Conservation (phyloP, 1,284 basidiomycete genomes). For the Microbotryomycetes sp. region DNA sequence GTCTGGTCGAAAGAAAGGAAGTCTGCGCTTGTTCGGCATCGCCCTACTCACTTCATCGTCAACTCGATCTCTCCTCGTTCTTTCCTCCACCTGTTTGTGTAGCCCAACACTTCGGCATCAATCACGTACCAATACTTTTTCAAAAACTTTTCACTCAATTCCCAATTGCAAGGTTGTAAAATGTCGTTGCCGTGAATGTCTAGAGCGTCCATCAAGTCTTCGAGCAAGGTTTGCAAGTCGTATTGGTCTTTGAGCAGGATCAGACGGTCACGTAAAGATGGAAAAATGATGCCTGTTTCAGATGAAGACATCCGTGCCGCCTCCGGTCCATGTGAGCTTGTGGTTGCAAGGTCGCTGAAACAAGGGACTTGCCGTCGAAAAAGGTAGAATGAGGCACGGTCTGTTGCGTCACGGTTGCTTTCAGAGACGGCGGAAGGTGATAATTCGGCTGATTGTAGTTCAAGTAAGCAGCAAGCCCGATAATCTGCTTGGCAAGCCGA, state of each 20-base stretch:
- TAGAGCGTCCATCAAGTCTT: conserved; percentile 38
- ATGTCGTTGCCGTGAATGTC: conserved; percentile 78
- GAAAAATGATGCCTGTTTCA: conserved; percentile 78
- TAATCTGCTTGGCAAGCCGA: conserved; percentile 42
- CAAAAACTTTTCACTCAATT: conserved; percentile 73
- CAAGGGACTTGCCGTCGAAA: conserved; percentile 49
- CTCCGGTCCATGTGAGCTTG: background rate
- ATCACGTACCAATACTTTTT: conserved; percentile 57
- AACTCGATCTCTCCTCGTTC: conserved; percentile 64
- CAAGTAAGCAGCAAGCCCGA: conserved; percentile 14
- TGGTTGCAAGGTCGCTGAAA: too few relatives aligned
- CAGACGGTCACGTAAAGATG: conserved; percentile 78
- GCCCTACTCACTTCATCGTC: conserved; percentile 1
- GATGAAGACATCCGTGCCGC: conserved; percentile 13
- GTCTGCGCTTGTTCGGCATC: too few relatives aligned
- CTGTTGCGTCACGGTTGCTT: conserved; percentile 75
- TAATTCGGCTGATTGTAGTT: conserved; percentile 55
- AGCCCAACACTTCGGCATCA: conserved; percentile 40
- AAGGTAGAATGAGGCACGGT: conserved; percentile 56
- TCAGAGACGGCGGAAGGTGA: conserved; percentile 74
- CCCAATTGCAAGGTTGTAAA: conserved; percentile 78
- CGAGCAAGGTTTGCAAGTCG: background rate
- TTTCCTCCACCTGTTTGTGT: conserved; percentile 57
- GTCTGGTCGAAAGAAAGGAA: too few relatives aligned
- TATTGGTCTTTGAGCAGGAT: conserved; percentile 59